Conservation (phyloP, 2,329 filamentous ascomycete species). For the Penicillium sp. region DNA sequence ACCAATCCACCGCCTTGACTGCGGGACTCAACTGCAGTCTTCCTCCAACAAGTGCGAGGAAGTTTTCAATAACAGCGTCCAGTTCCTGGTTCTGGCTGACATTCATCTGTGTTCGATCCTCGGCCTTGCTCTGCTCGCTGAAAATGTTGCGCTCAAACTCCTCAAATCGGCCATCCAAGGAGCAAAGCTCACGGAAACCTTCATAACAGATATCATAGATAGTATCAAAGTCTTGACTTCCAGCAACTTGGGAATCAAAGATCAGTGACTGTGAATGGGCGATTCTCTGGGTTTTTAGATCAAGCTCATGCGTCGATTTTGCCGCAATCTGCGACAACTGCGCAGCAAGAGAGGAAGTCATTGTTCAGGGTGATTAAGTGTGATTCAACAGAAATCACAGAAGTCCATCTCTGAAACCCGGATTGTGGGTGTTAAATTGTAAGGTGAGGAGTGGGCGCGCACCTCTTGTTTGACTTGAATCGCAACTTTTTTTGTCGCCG, state of each 20-base stretch:
- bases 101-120: conserved; percentile 85
- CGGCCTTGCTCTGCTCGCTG: conserved; percentile 85
- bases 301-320: conserved; percentile 84
- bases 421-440: neutral
- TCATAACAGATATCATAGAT: conserved; percentile 84
- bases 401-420: conserved; percentile 11
- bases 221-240: conserved; percentile 84
- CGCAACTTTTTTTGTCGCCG: conserved; percentile 33
- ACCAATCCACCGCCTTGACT: conserved; percentile 91
- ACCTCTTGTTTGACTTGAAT: conserved; percentile 11
- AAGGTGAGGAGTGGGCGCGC: neutral
- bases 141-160: conserved; percentile 78
- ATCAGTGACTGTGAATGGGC: conserved; percentile 93
- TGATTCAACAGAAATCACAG: conserved; percentile 4
- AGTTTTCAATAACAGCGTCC: conserved; percentile 73
- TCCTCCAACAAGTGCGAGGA: conserved; percentile 75
- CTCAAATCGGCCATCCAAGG: conserved; percentile 75
- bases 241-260: conserved; percentile 81
- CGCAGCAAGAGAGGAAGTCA: conserved; percentile 84
- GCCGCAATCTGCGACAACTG: conserved; percentile 92
- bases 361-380: conserved; percentile 41
- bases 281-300: conserved; percentile 88
- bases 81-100: conserved; percentile 77
- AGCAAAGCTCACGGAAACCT: conserved; percentile 88
- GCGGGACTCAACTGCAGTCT: conserved; percentile 80